phyloP scores from a whole-genome alignment of 2,329 filamentous ascomycete genomes.

The Elsinoe australis region DNA sequence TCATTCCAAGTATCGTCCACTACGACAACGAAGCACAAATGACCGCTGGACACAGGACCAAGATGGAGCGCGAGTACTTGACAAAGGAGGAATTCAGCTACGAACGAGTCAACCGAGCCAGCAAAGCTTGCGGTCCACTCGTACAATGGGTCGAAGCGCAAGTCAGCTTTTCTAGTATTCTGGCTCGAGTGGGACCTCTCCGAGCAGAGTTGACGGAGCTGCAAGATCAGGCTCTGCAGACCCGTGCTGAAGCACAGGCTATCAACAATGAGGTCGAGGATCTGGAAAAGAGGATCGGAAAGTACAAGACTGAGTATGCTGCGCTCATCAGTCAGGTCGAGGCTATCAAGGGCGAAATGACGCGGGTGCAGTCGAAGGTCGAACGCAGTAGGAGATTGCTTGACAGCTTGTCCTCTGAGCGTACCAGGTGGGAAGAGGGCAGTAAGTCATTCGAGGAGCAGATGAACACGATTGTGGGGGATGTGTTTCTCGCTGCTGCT shows the following conservation, averaged over 20 bases:
- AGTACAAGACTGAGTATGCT: conserved; percentile 94
- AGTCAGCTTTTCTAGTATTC: conserved; percentile 94
- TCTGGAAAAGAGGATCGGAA: conserved; percentile 83
- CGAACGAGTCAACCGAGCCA: conserved; percentile 90
- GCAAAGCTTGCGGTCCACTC: conserved; percentile 90
- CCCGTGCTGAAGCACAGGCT: conserved; percentile 85
- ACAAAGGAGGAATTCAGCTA: conserved; percentile 93
- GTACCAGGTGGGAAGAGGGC: conserved; percentile 88
- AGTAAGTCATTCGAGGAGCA: conserved; percentile 98
- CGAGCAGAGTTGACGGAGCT: conserved; percentile 81
- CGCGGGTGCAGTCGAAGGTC: conserved; percentile 93
- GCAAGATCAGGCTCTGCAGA: conserved; percentile 81
- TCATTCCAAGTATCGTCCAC: conserved; percentile 94
- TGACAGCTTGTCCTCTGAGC: conserved; percentile 89
- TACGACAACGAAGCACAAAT: conserved; percentile 95
- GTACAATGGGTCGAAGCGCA: conserved; percentile 97
- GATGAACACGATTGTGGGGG: conserved; percentile 90
- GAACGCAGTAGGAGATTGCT: conserved; percentile 90
- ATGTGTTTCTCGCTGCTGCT: conserved; percentile 90
- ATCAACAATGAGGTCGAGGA: conserved; percentile 79
- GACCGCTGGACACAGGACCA: conserved; percentile 71
- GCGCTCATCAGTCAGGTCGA: conserved; percentile 94
- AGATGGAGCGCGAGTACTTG: conserved; percentile 89
- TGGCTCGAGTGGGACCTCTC: conserved; percentile 86
- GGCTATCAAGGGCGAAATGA: conserved; percentile 95